A percentile compares a stretch with the other conserved stretches of the same genome.
Evolutionary conservation across 2,329 filamentous ascomycete genomes (phyloP).

Genomic region (Bipolaris cookei): DNA sequence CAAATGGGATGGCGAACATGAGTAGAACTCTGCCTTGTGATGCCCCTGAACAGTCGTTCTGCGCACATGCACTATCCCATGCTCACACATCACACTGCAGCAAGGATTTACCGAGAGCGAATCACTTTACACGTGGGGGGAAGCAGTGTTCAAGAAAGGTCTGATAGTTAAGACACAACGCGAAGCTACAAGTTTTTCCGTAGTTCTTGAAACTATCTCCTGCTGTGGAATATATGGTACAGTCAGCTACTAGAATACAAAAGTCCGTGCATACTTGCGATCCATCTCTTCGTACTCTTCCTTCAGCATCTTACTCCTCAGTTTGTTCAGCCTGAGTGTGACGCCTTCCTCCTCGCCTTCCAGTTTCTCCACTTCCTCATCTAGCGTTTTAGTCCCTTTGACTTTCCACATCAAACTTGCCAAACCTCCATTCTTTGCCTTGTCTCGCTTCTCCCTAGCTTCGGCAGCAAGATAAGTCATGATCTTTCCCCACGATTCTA

Average conservation of each 20-base stretch:
- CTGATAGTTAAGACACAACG: neutral
- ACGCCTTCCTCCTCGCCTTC: constrained; percentile 48
- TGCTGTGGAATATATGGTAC: constrained; percentile 1
- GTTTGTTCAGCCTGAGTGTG: constrained; percentile 41
- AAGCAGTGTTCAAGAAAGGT: neutral
- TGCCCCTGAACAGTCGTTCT: neutral
- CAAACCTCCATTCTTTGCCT: constrained; percentile 28
- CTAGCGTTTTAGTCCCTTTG: constrained; percentile 33
- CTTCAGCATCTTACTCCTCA: constrained; percentile 41
- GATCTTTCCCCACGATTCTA: constrained; percentile 86
- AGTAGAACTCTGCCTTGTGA: neutral
- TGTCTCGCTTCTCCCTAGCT: constrained; percentile 44
- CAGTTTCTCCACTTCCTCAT: constrained; percentile 39
- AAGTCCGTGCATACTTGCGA: constrained; percentile 44
- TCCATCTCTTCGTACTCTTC: constrained; percentile 47
- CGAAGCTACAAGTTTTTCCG: neutral
- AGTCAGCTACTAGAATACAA: constrained; percentile 39
- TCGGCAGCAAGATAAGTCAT: constrained; percentile 67
- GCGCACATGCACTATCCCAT: neutral
- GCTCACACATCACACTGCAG: neutral
- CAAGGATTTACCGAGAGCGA: neutral
- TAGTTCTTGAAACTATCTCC: neutral
- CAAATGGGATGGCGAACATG: neutral
- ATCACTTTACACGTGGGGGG: neutral
- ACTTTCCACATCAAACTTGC: constrained; percentile 36